Evolutionary conservation across 2,329 filamentous ascomycete species (phyloP), one percentile per base, ranked within the genome.

Genomic region (Cryoendolithus antarcticus): DNA sequence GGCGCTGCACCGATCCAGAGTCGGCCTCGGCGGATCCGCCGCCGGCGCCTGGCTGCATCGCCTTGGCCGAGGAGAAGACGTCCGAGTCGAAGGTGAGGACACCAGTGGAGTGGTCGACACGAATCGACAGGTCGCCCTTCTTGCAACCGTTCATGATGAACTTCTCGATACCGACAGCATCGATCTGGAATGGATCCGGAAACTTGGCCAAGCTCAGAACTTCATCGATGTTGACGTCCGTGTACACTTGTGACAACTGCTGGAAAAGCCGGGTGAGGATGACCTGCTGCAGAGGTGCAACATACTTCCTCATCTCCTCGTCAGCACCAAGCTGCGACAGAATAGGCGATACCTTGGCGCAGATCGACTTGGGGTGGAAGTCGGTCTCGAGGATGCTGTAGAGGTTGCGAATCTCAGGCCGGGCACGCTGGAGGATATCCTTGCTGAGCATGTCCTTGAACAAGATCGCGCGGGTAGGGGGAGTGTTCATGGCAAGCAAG

Each of bases 71-170:
- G 29, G 91, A 94, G 72, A 98, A 96, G 49, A 98, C 86, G 62
- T 98, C 91, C 39, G 86, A 93, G 62, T 98, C 91, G 54, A 98
- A 98, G 61, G 86, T 95, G 44, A 98, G 76, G 36, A 95, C 84
- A 44, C 91, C 86, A 39, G 88, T 89, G 46, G 86, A 86, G 60
- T 98, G 91, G 59, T 96, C 85, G 65, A 96, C 86, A 45, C 91
- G 86, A 54, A 98, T 93, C 39, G 91, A 83, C 34, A 98, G 74
- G 55, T 98, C 91, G 41, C 91, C 91, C 76, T 98, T 98, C 78
- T 98, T 98, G 75, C 93, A 96, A 48, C 91, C 91, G 64, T 98
- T 98, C 91, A 98, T 98, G 72, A 98, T 96, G 72, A 98, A 98
- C 70, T 96, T 98, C 72, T 98, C 91, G 50, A 98, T 93, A 45